Evolutionary conservation across 495 filamentous ascomycete species (phyloP).

Genomic region (Aspergillus nanangensis): DNA sequence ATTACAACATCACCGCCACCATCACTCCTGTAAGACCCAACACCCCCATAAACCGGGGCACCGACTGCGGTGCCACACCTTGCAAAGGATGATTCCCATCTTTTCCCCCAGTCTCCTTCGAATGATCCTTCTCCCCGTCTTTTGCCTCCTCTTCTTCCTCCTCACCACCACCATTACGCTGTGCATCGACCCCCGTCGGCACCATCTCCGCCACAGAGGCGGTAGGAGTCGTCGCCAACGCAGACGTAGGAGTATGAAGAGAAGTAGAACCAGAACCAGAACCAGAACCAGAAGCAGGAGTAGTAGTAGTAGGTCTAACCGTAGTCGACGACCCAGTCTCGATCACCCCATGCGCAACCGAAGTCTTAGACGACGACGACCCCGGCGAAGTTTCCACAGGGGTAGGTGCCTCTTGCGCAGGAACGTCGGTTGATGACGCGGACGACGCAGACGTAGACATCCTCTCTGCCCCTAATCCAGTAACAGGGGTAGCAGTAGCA

Average conservation of each 20-base stretch:
- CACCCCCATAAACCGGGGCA: background rate
- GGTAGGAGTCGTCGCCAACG: background rate
- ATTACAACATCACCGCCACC: no score
- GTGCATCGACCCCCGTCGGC: background rate
- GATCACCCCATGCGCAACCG: background rate
- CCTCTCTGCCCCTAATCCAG: background rate
- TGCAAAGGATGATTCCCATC: background rate
- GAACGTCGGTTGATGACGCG: no score
- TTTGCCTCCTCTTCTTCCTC: background rate
- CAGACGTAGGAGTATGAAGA: background rate
- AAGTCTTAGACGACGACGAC: background rate
- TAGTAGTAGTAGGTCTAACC: no score
- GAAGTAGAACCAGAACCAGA: background rate
- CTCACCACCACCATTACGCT: background rate
- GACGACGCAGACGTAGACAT: background rate
- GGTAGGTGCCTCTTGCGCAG: no score
- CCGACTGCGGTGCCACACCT: background rate
- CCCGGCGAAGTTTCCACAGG: no score
- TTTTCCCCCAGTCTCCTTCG: no score
- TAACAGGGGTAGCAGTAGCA: no score
- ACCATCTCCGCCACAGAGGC: background rate
- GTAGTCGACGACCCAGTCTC: no score
- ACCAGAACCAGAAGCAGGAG: background rate
- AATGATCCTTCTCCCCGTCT: no score
- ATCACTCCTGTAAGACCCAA: no score